phyloP scores from a whole-genome alignment of 1,284 basidiomycete species.

The Takashimella tepidaria region DNA sequence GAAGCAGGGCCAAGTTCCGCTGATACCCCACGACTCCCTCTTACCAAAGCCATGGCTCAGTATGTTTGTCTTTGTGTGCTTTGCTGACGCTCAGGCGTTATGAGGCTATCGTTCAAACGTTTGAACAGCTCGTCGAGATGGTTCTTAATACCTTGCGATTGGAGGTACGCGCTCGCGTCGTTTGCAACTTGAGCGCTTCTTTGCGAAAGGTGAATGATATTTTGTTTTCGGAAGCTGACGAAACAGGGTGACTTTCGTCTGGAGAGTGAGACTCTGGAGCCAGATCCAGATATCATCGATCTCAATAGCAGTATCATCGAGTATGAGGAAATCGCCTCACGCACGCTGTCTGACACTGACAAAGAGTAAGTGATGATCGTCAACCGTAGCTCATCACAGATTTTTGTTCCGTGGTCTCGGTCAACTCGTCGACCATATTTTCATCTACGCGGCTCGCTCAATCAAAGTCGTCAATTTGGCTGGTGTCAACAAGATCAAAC shows the following conservation, averaged over 20 bases:
- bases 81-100: slow-evolving; percentile 62
- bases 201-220: slow-evolving; percentile 63
- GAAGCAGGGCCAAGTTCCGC: slow-evolving; percentile 23
- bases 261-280: slow-evolving; percentile 77
- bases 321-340: slow-evolving; percentile 66
- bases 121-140: slow-evolving; percentile 76
- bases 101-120: slow-evolving; percentile 82
- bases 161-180: slow-evolving; percentile 78
- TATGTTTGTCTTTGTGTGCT: slow-evolving; percentile 49
- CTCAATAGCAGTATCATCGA: slow-evolving; percentile 75
- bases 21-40: slow-evolving; percentile 62
- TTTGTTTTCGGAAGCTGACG: no score
- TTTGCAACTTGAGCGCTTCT: slow-evolving; percentile 75
- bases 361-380: slow-evolving; percentile 50
- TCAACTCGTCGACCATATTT: slow-evolving; percentile 75
- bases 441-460: slow-evolving; percentile 69
- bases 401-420: slow-evolving; percentile 85
- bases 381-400: no score
- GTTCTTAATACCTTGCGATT: slow-evolving; percentile 84
- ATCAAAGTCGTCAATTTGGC: slow-evolving; percentile 67
- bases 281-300: slow-evolving; percentile 83
- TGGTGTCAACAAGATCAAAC: slow-evolving; percentile 81
- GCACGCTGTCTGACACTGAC: slow-evolving; percentile 62
- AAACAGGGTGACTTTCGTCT: slow-evolving; percentile 73
- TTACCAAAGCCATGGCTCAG: slow-evolving; percentile 82